Percentiles rank a stretch among this genome's conserved stretches.
Conservation (phyloP, 2,329 filamentous ascomycete genomes). For the Claviceps purpurea region DNA sequence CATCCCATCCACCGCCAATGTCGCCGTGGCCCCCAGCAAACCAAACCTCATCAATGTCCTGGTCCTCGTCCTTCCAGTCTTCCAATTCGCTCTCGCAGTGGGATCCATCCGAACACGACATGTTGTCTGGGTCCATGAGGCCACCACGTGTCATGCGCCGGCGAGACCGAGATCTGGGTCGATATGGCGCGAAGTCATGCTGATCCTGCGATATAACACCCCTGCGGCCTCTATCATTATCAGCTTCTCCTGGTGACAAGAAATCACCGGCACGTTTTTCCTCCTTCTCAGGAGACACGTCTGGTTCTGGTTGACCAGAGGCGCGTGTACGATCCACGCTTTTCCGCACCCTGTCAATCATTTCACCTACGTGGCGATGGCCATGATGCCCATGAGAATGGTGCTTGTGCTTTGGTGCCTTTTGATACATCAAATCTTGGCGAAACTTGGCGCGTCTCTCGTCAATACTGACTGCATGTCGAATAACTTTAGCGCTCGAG, state of each 20-base stretch:
- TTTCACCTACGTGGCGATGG: constrained; percentile 10
- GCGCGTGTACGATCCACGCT: constrained; percentile 6
- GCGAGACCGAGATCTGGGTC: constrained; percentile 25
- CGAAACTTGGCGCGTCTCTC: constrained; percentile 60
- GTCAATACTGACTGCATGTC: constrained; percentile 58
- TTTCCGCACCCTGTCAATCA: constrained; percentile 9
- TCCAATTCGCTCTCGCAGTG: constrained; percentile 17
- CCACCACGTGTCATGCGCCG: constrained; percentile 13
- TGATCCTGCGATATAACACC: constrained; percentile 1
- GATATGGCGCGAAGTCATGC: constrained; percentile 25
- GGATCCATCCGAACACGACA: constrained; percentile 19
- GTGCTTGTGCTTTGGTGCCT: constrained; percentile 8
- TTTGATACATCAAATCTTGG: constrained; percentile 53
- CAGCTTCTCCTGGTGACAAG: constrained; percentile 6
- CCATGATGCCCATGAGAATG: constrained; percentile 13
- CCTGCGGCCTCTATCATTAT: constrained; percentile 8
- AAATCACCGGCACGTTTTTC: constrained; percentile 6
- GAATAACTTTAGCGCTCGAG: constrained; percentile 45
- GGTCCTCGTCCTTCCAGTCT: constrained; percentile 35
- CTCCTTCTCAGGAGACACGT: neutral
- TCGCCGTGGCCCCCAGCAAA: constrained; percentile 71
- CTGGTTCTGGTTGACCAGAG: neutral
- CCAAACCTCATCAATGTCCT: constrained; percentile 71
- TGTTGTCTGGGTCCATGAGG: constrained; percentile 12
- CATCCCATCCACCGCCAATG: constrained; percentile 64